These are phyloP conservation scores for Parascedosporium putredinis DNA, from an alignment of 2,329 filamentous ascomycete genomes.

Conservation along the genomic window DNA sequence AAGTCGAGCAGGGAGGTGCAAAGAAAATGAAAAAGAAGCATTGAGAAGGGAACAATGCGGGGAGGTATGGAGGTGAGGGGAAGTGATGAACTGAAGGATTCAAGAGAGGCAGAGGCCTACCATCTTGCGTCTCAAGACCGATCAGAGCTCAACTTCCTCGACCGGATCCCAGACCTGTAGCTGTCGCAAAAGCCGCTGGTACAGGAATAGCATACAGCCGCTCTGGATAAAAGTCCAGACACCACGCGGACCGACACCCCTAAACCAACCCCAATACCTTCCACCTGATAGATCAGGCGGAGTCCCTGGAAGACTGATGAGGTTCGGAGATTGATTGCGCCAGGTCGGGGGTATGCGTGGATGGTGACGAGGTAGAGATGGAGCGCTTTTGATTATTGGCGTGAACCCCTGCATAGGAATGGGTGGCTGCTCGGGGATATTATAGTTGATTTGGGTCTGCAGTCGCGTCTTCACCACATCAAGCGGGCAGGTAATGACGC, in stretches of 20 bases:
- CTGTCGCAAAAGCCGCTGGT: slow-evolving; percentile 74
- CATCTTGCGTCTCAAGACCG: not conserved
- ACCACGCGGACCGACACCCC: slow-evolving; percentile 81
- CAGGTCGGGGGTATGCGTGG: slow-evolving; percentile 72
- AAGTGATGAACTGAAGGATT: too few relatives aligned
- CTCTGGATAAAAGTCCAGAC: slow-evolving; percentile 98
- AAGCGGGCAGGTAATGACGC: slow-evolving; percentile 87
- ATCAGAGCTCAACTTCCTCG: slow-evolving; percentile 17
- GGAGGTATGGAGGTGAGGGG: too few relatives aligned
- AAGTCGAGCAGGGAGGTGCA: too few relatives aligned
- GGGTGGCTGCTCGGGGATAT: slow-evolving; percentile 16
- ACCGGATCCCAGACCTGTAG: slow-evolving; percentile 45
- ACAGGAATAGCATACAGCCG: slow-evolving; percentile 91
- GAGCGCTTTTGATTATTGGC: slow-evolving; percentile 46
- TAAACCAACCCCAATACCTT: slow-evolving; percentile 88
- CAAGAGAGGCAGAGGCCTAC: slow-evolving; percentile 15
- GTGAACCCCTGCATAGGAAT: not conserved
- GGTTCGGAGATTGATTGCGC: slow-evolving; percentile 72
- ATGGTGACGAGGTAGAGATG: slow-evolving; percentile 86
- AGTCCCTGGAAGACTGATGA: slow-evolving; percentile 81
- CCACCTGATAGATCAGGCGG: slow-evolving; percentile 77
- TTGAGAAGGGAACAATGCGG: slow-evolving; percentile 6
- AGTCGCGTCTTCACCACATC: slow-evolving; percentile 96
- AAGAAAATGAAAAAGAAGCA: slow-evolving; percentile 2
- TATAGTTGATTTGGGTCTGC: slow-evolving; percentile 69